Evolutionary conservation across 2,329 filamentous ascomycete genomes (phyloP).

Genomic region (Huntiella savannae): DNA sequence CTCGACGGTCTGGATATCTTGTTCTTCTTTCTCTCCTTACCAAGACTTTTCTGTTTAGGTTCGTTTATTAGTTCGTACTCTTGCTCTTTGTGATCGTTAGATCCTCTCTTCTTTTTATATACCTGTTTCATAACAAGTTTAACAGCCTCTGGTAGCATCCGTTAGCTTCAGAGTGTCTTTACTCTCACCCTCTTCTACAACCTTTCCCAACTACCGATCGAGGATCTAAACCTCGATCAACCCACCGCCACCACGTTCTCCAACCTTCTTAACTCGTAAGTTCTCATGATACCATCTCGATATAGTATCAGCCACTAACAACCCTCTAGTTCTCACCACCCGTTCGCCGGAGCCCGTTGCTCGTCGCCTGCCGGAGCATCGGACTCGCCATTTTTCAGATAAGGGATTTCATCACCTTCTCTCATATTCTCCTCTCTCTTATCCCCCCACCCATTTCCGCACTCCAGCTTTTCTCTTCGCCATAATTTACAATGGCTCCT

Average conservation of each 20-base stretch:
- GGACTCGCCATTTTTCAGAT: slow-evolving; percentile 41
- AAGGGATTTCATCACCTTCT: slow-evolving; percentile 20
- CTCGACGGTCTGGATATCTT: background rate
- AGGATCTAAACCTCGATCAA: slow-evolving; percentile 10
- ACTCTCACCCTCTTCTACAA: background rate
- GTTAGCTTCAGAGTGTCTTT: slow-evolving; percentile 7
- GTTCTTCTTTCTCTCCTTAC: slow-evolving; percentile 3
- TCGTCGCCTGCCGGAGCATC: slow-evolving; percentile 70
- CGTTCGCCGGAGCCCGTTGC: slow-evolving; percentile 91
- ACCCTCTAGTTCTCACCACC: slow-evolving; percentile 59
- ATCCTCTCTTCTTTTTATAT: background rate
- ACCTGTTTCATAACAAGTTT: background rate
- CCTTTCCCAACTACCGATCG: slow-evolving; percentile 5
- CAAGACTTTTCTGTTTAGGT: slow-evolving; percentile 1
- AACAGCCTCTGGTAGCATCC: slow-evolving; percentile 2
- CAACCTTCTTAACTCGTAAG: slow-evolving; percentile 93
- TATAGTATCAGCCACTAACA: slow-evolving; percentile 3
- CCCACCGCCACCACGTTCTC: slow-evolving; percentile 56
- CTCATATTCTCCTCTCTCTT: slow-evolving; percentile 11
- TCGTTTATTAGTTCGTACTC: background rate
- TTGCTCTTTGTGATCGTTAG: slow-evolving; percentile 2
- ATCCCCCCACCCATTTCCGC: background rate
- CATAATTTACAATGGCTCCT: slow-evolving; percentile 54
- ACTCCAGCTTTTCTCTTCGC: slow-evolving; percentile 12
- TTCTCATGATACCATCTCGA: slow-evolving; percentile 9